These are phyloP conservation scores for Stemphylium beticola DNA, from an alignment of 2,329 filamentous ascomycete genomes.

Conservation along the genomic window DNA sequence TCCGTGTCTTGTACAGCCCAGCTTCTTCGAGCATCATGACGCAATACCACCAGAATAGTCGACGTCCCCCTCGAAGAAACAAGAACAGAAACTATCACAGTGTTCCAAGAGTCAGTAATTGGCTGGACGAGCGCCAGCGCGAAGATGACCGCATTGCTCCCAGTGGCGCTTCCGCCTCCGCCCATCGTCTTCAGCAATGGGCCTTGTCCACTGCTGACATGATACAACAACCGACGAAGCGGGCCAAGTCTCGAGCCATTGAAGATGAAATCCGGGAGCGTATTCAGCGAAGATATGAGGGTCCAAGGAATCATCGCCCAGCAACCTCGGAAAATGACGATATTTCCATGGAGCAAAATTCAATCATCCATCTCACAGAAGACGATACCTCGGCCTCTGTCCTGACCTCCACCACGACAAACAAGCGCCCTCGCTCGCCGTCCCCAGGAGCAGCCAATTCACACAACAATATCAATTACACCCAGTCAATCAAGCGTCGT, in stretches of 20 bases:
- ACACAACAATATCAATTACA: slow-evolving; percentile 2
- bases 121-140: slow-evolving; percentile 6
- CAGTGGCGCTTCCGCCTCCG: slow-evolving; percentile 3
- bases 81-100: background rate
- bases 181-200: slow-evolving; percentile 15
- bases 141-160: slow-evolving; percentile 19
- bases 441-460: background rate
- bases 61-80: background rate
- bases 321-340: background rate
- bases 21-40: slow-evolving; percentile 1
- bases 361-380: background rate
- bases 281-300: slow-evolving; percentile 11
- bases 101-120: background rate
- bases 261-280: slow-evolving; percentile 10
- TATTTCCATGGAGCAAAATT: background rate
- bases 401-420: background rate
- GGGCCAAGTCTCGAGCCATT: slow-evolving; percentile 1
- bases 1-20: background rate
- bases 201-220: slow-evolving; percentile 14
- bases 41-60: background rate
- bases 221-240: background rate
- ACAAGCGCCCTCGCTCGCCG: slow-evolving; percentile 4
- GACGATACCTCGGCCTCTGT: background rate
- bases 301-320: background rate
- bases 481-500: slow-evolving; percentile 1